These are phyloP conservation scores for Pseudomicrostroma phylloplanum DNA, from an alignment of 1,284 basidiomycete genomes.

Conservation along the genomic window DNA sequence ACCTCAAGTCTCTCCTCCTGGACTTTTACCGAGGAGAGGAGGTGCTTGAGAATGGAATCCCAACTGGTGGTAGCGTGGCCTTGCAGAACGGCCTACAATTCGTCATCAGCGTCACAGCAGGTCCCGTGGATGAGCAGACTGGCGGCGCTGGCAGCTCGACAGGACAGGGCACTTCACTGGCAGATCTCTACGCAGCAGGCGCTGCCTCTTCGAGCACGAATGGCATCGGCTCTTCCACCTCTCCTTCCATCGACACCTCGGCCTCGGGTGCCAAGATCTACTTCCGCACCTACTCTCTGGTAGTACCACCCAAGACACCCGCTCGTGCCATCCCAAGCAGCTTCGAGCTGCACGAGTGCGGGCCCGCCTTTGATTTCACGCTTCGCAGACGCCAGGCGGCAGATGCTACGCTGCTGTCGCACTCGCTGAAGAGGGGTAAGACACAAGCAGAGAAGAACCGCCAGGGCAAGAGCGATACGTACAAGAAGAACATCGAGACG, in stretches of 20 bases:
- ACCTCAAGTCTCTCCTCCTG: conserved; percentile 80
- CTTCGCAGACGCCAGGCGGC: conserved; percentile 70
- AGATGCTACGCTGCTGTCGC: conserved; percentile 71
- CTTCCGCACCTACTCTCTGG: conserved; percentile 52
- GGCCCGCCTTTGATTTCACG: conserved; percentile 78
- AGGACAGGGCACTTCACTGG: conserved; percentile 11
- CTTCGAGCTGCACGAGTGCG: conserved; percentile 73
- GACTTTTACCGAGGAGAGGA: conserved; percentile 77
- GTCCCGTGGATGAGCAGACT: conserved; percentile 14
- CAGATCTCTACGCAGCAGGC: conserved; percentile 37
- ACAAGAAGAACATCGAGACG: conserved; percentile 77
- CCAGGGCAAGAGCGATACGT: conserved; percentile 64
- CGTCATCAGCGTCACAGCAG: conserved; percentile 61
- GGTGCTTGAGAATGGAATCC: conserved; percentile 22
- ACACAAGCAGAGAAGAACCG: conserved; percentile 63
- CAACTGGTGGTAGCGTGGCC: conserved; percentile 5
- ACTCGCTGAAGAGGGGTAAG: conserved; percentile 77
- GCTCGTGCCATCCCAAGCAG: background rate
- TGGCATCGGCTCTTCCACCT: conserved; percentile 48
- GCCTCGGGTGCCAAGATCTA: conserved; percentile 67
- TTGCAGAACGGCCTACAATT: conserved; percentile 69
- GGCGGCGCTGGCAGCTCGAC: background rate
- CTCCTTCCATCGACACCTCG: conserved; percentile 55
- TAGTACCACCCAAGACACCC: conserved; percentile 65
- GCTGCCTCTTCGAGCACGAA: conserved; percentile 50